phyloP scores from a whole-genome alignment of 2,329 filamentous ascomycete species.

The Ilyonectria robusta region DNA sequence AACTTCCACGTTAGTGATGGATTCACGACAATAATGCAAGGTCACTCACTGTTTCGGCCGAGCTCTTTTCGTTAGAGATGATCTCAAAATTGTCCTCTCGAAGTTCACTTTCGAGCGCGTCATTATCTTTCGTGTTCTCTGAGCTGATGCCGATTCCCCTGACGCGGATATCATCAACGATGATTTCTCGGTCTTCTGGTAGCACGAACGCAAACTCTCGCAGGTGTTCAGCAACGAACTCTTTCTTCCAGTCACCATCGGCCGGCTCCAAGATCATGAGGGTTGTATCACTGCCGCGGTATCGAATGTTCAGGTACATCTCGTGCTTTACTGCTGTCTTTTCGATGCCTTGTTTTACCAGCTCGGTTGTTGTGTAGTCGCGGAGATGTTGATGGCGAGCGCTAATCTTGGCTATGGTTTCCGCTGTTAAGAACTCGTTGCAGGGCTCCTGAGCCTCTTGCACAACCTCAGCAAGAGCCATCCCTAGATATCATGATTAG shows the following conservation, averaged over 20 bases:
- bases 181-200: constrained; percentile 52
- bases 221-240: constrained; percentile 52
- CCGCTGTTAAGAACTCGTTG: constrained; percentile 36
- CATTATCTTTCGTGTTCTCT: constrained; percentile 30
- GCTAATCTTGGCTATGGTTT: constrained; percentile 39
- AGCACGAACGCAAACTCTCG: constrained; percentile 56
- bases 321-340: constrained; percentile 55
- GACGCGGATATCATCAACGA: constrained; percentile 59
- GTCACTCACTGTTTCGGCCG: constrained; percentile 11
- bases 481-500: constrained; percentile 27
- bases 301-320: constrained; percentile 62
- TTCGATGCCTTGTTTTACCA: constrained; percentile 57
- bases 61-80: constrained; percentile 14
- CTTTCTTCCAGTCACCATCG: constrained; percentile 49
- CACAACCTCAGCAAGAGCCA: constrained; percentile 58
- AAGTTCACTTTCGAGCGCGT: constrained; percentile 24
- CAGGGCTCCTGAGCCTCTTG: constrained; percentile 54
- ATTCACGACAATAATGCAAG: neutral
- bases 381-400: constrained; percentile 48
- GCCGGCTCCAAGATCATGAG: constrained; percentile 60
- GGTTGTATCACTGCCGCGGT: constrained; percentile 57
- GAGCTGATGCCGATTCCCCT: constrained; percentile 50
- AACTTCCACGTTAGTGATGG: constrained; percentile 2
- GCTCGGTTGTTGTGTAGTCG: constrained; percentile 42
- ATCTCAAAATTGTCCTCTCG: constrained; percentile 25